phyloP scores from a whole-genome alignment of 2,329 filamentous ascomycete species.

The Aspergillus pseudonomiae region DNA sequence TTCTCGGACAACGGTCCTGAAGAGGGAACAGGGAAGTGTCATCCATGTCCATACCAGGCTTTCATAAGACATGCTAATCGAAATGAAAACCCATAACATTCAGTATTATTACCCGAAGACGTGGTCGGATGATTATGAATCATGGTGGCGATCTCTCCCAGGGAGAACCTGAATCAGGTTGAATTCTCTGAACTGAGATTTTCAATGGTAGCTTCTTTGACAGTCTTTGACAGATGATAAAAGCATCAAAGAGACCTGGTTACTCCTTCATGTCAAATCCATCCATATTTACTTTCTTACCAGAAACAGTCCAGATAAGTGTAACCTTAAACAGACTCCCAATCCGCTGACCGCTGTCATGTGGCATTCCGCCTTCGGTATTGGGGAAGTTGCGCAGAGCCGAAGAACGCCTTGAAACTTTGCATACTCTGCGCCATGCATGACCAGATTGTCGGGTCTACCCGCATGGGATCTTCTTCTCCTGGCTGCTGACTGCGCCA shows the following conservation, averaged over 20 bases:
- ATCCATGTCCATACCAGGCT: neutral
- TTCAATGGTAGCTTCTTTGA: neutral
- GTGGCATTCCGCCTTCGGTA: constrained; percentile 5
- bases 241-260: neutral
- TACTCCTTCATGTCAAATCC: too few species aligned
- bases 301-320: neutral
- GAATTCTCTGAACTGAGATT: neutral
- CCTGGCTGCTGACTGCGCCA: neutral
- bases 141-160: neutral
- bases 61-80: neutral
- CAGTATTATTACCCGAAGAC: neutral
- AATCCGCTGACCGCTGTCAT: constrained; percentile 2
- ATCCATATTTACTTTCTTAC: neutral
- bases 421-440: constrained; percentile 7
- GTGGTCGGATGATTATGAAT: neutral
- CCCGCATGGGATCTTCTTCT: constrained; percentile 8
- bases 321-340: neutral
- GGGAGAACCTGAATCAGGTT: neutral
- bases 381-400: neutral
- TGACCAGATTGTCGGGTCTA: constrained; percentile 25
- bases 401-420: neutral
- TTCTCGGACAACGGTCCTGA: constrained; percentile 1
- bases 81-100: neutral
- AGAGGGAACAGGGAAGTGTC: neutral
- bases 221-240: neutral